phyloP scores from a whole-genome alignment of 1,284 basidiomycete species.

The Rhizoctonia solani region DNA sequence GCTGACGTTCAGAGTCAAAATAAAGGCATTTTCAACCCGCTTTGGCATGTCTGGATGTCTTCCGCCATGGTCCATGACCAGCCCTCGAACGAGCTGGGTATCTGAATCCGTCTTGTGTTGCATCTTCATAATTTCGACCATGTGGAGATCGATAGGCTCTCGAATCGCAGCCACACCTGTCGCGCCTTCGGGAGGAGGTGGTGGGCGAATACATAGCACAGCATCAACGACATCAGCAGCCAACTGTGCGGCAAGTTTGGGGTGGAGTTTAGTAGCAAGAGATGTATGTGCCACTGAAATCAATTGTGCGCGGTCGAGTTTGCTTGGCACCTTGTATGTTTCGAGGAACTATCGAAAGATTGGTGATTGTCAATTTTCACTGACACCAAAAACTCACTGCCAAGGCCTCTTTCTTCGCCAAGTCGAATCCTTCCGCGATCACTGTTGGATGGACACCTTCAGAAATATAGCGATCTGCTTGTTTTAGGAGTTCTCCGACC shows the following conservation, averaged over 20 bases:
- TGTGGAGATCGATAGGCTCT: constrained; percentile 96
- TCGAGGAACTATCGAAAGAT: constrained; percentile 78
- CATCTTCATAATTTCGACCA: constrained; percentile 99
- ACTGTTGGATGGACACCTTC: constrained; percentile 99
- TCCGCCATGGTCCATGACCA: constrained; percentile 95
- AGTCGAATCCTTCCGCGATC: constrained; percentile 93
- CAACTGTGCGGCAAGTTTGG: constrained; percentile 83
- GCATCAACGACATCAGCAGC: constrained; percentile 95
- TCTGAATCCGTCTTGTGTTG: constrained; percentile 98
- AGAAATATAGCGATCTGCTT: constrained; percentile 96
- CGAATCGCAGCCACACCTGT: constrained; percentile 72
- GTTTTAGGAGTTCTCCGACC: constrained; percentile 96
- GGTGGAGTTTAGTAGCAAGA: constrained; percentile 90
- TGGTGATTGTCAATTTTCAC: neutral
- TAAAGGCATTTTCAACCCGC: constrained; percentile 94
- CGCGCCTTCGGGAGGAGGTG: constrained; percentile 55
- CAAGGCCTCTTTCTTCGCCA: constrained; percentile 94
- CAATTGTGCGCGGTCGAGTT: constrained; percentile 86
- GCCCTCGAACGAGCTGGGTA: constrained; percentile 93
- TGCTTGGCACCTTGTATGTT: constrained; percentile 75
- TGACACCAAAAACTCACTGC: constrained; percentile 57
- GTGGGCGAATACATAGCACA: constrained; percentile 85
- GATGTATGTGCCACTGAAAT: constrained; percentile 95
- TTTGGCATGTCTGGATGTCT: constrained; percentile 99
- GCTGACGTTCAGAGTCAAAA: constrained; percentile 96